These are phyloP conservation scores for Ophidiomyces ophidiicola DNA, from an alignment of 2,329 filamentous ascomycete species.

Conservation along the genomic window DNA sequence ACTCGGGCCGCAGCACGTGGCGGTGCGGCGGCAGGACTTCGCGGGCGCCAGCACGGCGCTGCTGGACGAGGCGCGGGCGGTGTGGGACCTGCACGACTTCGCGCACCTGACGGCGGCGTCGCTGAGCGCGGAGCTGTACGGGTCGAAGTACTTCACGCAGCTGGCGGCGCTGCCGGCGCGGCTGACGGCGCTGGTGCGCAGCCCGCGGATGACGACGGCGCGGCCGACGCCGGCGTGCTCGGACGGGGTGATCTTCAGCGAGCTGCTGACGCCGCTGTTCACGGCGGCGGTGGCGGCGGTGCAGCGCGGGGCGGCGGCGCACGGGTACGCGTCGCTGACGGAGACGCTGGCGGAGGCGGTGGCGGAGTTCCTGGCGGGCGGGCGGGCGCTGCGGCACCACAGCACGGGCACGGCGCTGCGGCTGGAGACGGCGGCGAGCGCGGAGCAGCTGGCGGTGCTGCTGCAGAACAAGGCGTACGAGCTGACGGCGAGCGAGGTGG, in stretches of 20 bases:
- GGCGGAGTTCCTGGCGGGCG: constrained; percentile 6
- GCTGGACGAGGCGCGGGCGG: neutral
- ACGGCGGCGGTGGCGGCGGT: constrained; percentile 1
- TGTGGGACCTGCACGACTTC: constrained; percentile 10
- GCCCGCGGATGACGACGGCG: constrained; percentile 9
- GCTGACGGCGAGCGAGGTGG: constrained; percentile 10
- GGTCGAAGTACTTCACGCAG: constrained; percentile 8
- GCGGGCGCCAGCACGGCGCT: constrained; percentile 1
- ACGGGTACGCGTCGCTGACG: constrained; percentile 7
- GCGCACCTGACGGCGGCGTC: constrained; percentile 8
- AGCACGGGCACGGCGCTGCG: constrained; percentile 5
- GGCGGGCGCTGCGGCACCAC: constrained; percentile 5
- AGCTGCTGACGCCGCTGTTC: constrained; percentile 8
- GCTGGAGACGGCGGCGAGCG: constrained; percentile 1
- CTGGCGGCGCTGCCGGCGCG: constrained; percentile 3
- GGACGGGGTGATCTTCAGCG: constrained; percentile 9
- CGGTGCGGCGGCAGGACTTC: constrained; percentile 2
- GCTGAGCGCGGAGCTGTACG: constrained; percentile 4
- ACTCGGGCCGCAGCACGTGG: constrained; percentile 4
- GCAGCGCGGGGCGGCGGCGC: neutral
- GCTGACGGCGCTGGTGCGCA: constrained; percentile 5
- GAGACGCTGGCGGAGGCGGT: constrained; percentile 4
- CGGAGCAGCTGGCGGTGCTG: constrained; percentile 4
- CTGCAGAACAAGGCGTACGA: constrained; percentile 10
- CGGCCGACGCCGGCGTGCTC: constrained; percentile 5